Evolutionary conservation across 352 stramenopile species (phyloP).

Genomic region (Plasmopara muralis): DNA sequence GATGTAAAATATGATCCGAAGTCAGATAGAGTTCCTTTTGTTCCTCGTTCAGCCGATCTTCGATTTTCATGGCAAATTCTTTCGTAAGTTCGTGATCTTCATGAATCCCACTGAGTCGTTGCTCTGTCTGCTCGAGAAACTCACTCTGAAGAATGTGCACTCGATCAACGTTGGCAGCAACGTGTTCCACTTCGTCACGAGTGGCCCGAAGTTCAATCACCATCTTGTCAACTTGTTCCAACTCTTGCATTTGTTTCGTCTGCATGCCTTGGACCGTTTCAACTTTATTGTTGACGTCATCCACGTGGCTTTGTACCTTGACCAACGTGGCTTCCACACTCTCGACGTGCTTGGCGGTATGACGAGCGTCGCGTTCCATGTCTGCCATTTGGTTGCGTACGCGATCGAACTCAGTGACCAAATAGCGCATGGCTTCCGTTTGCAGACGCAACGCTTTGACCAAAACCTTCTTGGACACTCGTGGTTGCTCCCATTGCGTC

Average conservation of each 20-base stretch:
- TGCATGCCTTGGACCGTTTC: slow-evolving; percentile 59
- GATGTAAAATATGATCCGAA: slow-evolving; percentile 75
- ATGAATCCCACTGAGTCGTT: slow-evolving; percentile 42
- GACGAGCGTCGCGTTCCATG: slow-evolving; percentile 70
- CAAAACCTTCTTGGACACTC: slow-evolving; percentile 77
- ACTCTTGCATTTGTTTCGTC: slow-evolving; percentile 48
- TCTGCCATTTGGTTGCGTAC: slow-evolving; percentile 65
- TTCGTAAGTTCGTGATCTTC: slow-evolving; percentile 73
- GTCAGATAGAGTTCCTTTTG: slow-evolving; percentile 77
- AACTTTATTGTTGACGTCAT: slow-evolving; percentile 58
- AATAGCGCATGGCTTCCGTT: slow-evolving; percentile 75
- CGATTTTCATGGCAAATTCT: slow-evolving; percentile 77
- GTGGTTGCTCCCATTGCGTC: slow-evolving; percentile 68
- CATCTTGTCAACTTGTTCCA: slow-evolving; percentile 72
- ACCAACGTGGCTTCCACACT: slow-evolving; percentile 72
- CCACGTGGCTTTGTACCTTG: slow-evolving; percentile 65
- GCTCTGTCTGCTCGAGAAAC: slow-evolving; percentile 47
- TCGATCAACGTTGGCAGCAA: slow-evolving; percentile 45
- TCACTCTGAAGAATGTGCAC: slow-evolving; percentile 33
- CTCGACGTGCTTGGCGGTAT: slow-evolving; percentile 73
- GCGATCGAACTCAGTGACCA: slow-evolving; percentile 80
- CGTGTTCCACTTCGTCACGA: slow-evolving; percentile 41
- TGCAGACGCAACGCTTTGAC: slow-evolving; percentile 80
- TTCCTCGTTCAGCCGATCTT: slow-evolving; percentile 76
- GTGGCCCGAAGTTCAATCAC: slow-evolving; percentile 37